These are phyloP conservation scores for Dothideomycetes sp. DNA, from an alignment of 2,329 filamentous ascomycete species.

Conservation along the genomic window DNA sequence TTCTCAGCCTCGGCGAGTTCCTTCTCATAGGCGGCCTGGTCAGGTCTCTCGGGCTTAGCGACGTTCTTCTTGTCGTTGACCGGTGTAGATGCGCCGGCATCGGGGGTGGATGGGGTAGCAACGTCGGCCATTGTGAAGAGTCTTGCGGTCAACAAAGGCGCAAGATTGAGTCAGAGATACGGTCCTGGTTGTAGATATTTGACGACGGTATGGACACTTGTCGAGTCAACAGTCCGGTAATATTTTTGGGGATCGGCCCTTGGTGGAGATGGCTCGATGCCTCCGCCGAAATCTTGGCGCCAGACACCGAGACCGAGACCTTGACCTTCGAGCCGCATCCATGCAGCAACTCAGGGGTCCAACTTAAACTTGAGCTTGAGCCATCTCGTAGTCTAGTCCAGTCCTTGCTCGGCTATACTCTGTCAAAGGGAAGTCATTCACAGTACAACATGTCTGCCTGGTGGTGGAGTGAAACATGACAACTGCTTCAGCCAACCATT, in stretches of 20 bases:
- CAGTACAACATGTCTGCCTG: no score
- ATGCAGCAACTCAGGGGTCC: no score
- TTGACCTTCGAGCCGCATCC: no score
- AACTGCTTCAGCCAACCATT: no score
- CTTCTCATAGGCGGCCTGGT: constrained; percentile 75
- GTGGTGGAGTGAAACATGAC: no score
- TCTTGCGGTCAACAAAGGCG: not conserved
- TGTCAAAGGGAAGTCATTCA: no score
- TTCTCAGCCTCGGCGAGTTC: constrained; percentile 74
- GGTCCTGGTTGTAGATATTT: no score
- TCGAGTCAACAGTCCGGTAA: not conserved
- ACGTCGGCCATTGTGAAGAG: constrained; percentile 20
- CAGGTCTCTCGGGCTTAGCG: constrained; percentile 69
- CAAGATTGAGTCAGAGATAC: no score
- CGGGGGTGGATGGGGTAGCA: constrained; percentile 24
- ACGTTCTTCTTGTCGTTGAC: constrained; percentile 20
- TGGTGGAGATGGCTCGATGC: not conserved
- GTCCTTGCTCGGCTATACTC: no score
- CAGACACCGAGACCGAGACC: no score
- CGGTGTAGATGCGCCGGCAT: constrained; percentile 21
- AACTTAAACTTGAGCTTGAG: no score
- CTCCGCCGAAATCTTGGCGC: not conserved
- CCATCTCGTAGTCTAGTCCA: no score
- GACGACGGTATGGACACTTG: not conserved
- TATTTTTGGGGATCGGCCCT: not conserved